Conservation (phyloP, 1,284 basidiomycete species). For the Apiotrichum mycotoxinovorans region DNA sequence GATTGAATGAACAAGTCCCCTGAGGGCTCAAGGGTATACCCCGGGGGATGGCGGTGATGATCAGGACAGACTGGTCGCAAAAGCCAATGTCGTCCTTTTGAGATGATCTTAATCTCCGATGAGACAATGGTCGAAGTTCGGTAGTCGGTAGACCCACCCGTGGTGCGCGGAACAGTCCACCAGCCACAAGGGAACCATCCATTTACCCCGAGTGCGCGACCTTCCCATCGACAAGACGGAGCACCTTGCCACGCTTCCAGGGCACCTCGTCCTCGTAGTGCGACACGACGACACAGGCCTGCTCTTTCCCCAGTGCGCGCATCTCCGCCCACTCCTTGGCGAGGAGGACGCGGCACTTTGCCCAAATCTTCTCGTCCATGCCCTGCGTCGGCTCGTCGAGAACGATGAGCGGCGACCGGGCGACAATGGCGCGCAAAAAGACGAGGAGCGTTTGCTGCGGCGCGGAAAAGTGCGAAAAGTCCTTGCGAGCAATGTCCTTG, state of each 20-base stretch:
- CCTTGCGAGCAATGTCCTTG: constrained; percentile 44
- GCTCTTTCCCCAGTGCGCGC: constrained; percentile 51
- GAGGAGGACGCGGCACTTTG: constrained; percentile 62
- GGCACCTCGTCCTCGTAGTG: constrained; percentile 82
- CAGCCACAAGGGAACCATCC: no score
- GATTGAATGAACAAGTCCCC: no score
- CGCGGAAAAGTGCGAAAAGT: constrained; percentile 62
- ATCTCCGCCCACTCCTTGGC: constrained; percentile 52
- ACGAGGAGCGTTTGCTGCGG: constrained; percentile 75
- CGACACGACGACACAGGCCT: constrained; percentile 76
- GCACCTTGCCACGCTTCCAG: constrained; percentile 20
- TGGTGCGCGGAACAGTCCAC: no score
- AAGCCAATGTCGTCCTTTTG: no score
- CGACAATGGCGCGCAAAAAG: constrained; percentile 76
- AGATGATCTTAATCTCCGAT: no score
- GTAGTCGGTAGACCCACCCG: no score
- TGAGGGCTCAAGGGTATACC: no score
- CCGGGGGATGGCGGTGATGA: no score
- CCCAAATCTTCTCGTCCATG: constrained; percentile 75
- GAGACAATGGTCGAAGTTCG: no score
- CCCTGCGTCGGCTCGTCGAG: constrained; percentile 88
- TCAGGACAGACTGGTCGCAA: no score
- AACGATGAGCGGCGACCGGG: constrained; percentile 64
- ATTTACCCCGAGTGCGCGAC: background rate
- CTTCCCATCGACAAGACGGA: constrained; percentile 31